Evolutionary conservation across 805 yeast species (phyloP), one percentile per base, ranked within the genome.

Genomic region (Ogataea corticis): DNA sequence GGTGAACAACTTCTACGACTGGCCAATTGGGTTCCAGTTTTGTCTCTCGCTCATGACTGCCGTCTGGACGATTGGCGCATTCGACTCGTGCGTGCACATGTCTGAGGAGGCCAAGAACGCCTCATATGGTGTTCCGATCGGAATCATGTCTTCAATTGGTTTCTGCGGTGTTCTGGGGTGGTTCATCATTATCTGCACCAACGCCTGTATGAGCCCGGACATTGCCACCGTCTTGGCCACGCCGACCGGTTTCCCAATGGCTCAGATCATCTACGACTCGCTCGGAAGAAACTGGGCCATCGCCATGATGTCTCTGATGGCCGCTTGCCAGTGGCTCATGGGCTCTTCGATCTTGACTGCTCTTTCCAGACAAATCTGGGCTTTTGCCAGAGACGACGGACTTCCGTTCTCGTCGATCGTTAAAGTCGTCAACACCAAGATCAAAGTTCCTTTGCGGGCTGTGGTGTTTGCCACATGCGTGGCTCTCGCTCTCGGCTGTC

Each of bases 311-410:
- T 54, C 79, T 3, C 54, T 83, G 41, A 75, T 81, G 59, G 75
- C 81, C 9, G 59, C 73, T 49, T 80, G 85, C 17, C 87, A 82
- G 60, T 80, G 77, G 62, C 65, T 82, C 43, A 83, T 83, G 87
- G 85, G 85, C 14, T 72, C 79, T 18, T 79, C 85, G 3, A 73
- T 78, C 44, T 67, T 82, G 38, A 73, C 82, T 38, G 87, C 88
- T 10, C 74, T 78, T 6, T 81, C 87, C 4, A 75, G 90, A 63
- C 89, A 83, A 62, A 72, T 82, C 40, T 84, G 85, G 81, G 88
- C 89, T 1, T 82, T 83, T 62, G 81, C 87, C 33, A 77, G 92
- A 67, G 92, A 85, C 61, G 82, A 83, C 55, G 90, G 89, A 13
- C 71, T 85, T 45, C 91, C 91, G 7, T 68, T 82, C 50, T 73